Base-by-base conservation (phyloP, 2,329 filamentous ascomycete species). In the Amphichorda felina region DNA sequence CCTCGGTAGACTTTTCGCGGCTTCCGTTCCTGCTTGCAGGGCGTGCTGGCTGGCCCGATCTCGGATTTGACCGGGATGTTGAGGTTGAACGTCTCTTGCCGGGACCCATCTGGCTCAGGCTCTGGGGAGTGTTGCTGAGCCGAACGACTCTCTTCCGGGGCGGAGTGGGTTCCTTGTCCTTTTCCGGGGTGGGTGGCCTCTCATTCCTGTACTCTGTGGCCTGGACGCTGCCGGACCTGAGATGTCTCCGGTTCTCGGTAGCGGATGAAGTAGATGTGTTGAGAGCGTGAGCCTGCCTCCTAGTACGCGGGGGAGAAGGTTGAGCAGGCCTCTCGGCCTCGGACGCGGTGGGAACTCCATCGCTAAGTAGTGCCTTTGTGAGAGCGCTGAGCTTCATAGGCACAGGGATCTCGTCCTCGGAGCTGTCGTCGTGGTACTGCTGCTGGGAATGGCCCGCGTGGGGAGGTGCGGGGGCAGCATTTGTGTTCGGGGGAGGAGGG, bases 361-460 rank as follows among this genome's bases (percentile, higher is more conserved):
- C 75, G 38, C 75, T 74, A 17, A 95, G 68, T 13, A 95, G 67
- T 15, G 86, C 88, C 53, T 91, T 89, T 33, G 89, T 94, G 45
- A 91, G 74, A 48, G 88, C 87, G 54, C 87, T 95, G 54, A 95
- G 82, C 62, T 91, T 93, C 75, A 91, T 86, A 48, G 87, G 87
- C 46, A 85, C 81, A 13, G 83, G 82, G 19, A 93, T 84, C 59
- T 95, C 89, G 50, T 95, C 89, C 59, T 95, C 89, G 17, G 88
- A 94, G 64, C 85, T 94, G 53, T 94, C 88, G 47, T 84, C 79
- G 45, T 53, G 44, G 40, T 55, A 30, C 18, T 26, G 34, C 39
- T 55, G 68, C 33, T 65, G 63, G 39, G 57, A 45, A 34, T 64
- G 59, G 34, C 50, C 22, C 28, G 29, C 30, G 43, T 38, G 53